Percentiles rank a stretch among this genome's conserved stretches.
Conservation (phyloP, 805 yeast species). For the Wickerhamiella azyma region DNA sequence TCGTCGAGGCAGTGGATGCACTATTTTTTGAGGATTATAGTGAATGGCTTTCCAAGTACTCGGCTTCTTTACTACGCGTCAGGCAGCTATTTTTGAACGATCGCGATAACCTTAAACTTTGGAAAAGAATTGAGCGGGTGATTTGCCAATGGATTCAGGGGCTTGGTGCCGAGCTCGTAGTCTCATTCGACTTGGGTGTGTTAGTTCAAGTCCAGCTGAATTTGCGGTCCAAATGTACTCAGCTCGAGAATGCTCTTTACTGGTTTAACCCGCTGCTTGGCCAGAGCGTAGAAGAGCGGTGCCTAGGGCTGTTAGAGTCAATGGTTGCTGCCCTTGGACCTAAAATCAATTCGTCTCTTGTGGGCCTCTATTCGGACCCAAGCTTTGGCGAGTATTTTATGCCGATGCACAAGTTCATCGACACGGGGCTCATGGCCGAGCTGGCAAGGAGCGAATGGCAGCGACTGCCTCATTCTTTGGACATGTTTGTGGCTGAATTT, state of each 20-base stretch:
- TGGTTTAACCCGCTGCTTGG: conserved; percentile 6
- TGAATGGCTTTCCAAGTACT: not conserved
- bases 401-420: not conserved
- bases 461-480: not conserved
- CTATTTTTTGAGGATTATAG: not conserved
- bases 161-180: not conserved
- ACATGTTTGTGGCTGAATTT: not conserved
- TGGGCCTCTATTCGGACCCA: not conserved
- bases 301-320: not conserved
- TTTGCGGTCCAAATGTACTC: not conserved
- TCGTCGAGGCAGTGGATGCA: not conserved
- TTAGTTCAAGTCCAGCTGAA: not conserved
- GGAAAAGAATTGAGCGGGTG: not conserved
- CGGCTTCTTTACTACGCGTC: not conserved
- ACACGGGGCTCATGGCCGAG: not conserved
- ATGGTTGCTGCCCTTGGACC: not conserved
- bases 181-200: not conserved
- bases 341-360: not conserved
- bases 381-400: not conserved
- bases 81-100: conserved; percentile 1
- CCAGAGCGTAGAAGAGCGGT: not conserved
- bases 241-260: not conserved
- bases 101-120: not conserved
- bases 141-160: not conserved
- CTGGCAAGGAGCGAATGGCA: not conserved